Evolutionary conservation across 176 grass and related monocot species (phyloP), one percentile per base, ranked within the genome.

Genomic region (Cenchrus purpureus): DNA sequence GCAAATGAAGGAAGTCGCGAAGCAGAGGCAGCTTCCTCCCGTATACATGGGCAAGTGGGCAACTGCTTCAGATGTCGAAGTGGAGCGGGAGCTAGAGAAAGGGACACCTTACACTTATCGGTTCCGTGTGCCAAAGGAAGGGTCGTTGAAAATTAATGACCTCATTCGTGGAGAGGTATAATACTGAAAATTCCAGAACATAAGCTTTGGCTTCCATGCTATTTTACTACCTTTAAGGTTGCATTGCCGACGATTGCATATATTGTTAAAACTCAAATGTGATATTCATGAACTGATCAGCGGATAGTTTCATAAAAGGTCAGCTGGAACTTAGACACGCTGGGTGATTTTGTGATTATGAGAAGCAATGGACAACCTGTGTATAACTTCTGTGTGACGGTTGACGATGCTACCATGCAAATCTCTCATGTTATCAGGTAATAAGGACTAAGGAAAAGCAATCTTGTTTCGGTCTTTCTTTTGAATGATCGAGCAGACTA

Each of bases 321-420:
- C 88, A 94, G 90, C 68, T 99, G 97, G 97, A 94, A 88, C 66
- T 56, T 99, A 67, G 89, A 96, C 55, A 99, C 93, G 7, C 93
- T 99, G 55, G 93, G 97, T 66, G 97, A 99, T 77, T 99, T 99
- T 57, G 93, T 99, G 79, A 94, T 99, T 55, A 99, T 99, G 97
- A 91, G 97, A 89, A 99, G 97, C 86, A 99, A 99, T 19, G 97
- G 97, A 12, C 97, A 99, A 62, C 97, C 97, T 82, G 97, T 99
- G 49, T 99, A 99, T 88, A 99, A 99, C 91, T 99, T 99, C 42
- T 99, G 97, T 89, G 97, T 99, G 61, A 99, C 97, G 20, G 93
- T 99, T 70, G 97, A 99, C 61, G 97, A 99, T 78, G 91, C 97
- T 61, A 94, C 90, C 71, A 99, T 99, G 97, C 80, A 44, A 46